These are phyloP conservation scores for Cystobasidiopsis lactophilus DNA, from an alignment of 768 basidiomycete species.

Conservation along the genomic window DNA sequence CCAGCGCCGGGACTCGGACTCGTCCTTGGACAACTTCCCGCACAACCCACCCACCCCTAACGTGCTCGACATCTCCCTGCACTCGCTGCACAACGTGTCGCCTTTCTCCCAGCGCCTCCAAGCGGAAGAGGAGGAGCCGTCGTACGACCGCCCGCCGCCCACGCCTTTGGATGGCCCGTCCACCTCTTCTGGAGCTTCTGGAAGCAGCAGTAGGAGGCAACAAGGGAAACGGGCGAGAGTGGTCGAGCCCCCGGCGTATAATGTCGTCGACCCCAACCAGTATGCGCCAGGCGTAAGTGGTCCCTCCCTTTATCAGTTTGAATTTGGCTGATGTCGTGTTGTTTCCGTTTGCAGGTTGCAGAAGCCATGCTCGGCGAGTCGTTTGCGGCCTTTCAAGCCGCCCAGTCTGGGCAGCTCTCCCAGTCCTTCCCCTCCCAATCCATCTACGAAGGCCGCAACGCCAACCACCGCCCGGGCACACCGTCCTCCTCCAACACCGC, in stretches of 20 bases:
- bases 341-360: background rate
- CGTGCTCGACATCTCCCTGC: slow-evolving; percentile 27
- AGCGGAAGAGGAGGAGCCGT: slow-evolving; percentile 15
- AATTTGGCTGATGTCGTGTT: background rate
- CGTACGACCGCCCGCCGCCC: slow-evolving; percentile 1
- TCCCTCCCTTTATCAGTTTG: too few relatives aligned
- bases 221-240: slow-evolving; percentile 1
- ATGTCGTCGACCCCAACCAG: slow-evolving; percentile 9
- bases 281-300: slow-evolving; percentile 8
- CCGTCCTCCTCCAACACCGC: too few relatives aligned
- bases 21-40: slow-evolving; percentile 23
- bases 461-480: background rate
- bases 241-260: slow-evolving; percentile 7
- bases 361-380: slow-evolving; percentile 12
- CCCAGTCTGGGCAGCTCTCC: background rate
- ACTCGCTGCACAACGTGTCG: slow-evolving; percentile 19
- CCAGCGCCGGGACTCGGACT: slow-evolving; percentile 18
- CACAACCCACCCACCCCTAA: slow-evolving; percentile 31
- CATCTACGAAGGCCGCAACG: background rate
- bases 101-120: slow-evolving; percentile 16
- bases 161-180: background rate
- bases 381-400: slow-evolving; percentile 2
- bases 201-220: background rate
- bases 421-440: background rate
- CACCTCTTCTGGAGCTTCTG: background rate